Evolutionary conservation across 208 protist species (phyloP).

Genomic region (Borovskyia barvae): DNA sequence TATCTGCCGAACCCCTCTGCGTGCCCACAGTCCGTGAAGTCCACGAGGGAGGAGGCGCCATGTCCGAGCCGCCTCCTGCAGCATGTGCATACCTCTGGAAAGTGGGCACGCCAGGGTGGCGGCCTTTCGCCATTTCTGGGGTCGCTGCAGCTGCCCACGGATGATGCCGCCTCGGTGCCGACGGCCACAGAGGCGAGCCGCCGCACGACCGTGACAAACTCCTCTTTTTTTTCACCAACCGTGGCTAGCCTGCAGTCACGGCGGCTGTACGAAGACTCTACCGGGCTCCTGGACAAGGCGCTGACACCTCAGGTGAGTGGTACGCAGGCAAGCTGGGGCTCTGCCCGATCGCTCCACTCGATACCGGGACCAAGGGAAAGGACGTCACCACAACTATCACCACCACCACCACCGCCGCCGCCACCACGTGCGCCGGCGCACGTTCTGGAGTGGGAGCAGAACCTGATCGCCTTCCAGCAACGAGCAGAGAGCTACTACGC

Average conservation of each 20-base stretch:
- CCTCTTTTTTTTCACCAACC: slow-evolving; percentile 21
- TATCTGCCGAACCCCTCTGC: too few species aligned
- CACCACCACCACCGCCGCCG: too few species aligned
- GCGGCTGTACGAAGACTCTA: slow-evolving; percentile 7
- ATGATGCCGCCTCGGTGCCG: background rate
- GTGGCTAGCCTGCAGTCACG: slow-evolving; percentile 9
- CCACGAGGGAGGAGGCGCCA: too few species aligned
- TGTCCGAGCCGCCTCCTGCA: too few species aligned
- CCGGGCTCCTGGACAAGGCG: too few species aligned
- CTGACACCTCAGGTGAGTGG: too few species aligned
- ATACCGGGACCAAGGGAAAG: too few species aligned
- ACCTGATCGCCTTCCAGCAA: slow-evolving; percentile 34
- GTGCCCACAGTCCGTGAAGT: too few species aligned
- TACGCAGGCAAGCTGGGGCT: too few species aligned
- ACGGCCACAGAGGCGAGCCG: background rate
- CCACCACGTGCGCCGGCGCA: slow-evolving; percentile 1
- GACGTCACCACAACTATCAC: too few species aligned
- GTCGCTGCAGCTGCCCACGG: background rate
- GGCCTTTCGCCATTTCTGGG: background rate
- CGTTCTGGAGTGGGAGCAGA: slow-evolving; percentile 36
- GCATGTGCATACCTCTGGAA: too few species aligned
- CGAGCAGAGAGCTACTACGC: slow-evolving; percentile 42
- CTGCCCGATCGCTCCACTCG: too few species aligned
- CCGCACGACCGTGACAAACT: background rate
- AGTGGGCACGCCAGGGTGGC: background rate